A percentile compares a stretch with the other conserved stretches of the same genome.
These are phyloP conservation scores for Spergularia bocconei DNA, from an alignment of 148 eudicot species.

Conservation along the genomic window DNA sequence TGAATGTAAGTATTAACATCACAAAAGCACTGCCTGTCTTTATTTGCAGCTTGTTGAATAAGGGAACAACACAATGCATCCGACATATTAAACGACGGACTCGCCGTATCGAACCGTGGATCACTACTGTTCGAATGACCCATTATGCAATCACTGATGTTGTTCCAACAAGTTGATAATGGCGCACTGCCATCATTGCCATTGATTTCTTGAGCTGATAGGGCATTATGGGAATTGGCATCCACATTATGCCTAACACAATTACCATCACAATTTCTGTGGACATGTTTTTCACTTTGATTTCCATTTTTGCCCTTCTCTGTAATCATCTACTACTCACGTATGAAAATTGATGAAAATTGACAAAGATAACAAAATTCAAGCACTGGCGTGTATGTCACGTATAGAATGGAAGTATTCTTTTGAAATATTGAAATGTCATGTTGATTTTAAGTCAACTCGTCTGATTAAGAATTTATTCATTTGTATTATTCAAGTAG, in stretches of 20 bases:
- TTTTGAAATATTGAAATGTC: no score
- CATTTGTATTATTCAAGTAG: no score
- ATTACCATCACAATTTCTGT: no score
- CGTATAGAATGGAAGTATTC: no score
- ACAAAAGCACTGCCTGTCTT: constrained; percentile 20
- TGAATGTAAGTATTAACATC: neutral
- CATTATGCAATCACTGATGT: neutral
- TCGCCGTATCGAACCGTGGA: neutral
- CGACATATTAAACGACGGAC: neutral
- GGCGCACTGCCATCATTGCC: neutral
- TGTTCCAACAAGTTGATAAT: constrained; percentile 11
- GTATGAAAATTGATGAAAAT: no score
- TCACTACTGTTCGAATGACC: neutral
- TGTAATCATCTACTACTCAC: no score
- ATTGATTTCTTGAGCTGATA: constrained; percentile 5
- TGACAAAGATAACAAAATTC: no score
- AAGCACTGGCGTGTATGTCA: no score
- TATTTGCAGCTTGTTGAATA: neutral
- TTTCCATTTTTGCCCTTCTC: no score
- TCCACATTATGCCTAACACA: neutral
- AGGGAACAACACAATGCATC: constrained; percentile 18
- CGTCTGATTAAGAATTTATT: no score
- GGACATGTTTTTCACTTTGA: no score
- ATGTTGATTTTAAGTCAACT: no score
- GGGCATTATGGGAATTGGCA: neutral